Evolutionary conservation across 768 basidiomycete species (phyloP).

Genomic region (Heimioporus sp.): DNA sequence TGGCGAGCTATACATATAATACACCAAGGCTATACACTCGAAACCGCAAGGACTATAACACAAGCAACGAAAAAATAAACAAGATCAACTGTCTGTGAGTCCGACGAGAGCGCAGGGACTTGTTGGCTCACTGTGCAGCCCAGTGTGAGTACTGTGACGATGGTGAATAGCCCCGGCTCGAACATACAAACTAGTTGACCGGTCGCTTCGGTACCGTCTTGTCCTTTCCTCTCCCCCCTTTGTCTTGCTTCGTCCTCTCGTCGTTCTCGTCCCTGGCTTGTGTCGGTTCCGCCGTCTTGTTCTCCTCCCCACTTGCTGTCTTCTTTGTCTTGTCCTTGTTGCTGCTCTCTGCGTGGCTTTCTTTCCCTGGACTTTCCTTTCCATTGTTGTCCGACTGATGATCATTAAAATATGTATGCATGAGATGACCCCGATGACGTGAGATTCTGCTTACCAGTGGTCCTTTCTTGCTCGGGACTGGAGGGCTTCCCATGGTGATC

Average conservation of each 20-base stretch:
- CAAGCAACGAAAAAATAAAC: constrained; percentile 10
- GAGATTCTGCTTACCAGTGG: constrained; percentile 7
- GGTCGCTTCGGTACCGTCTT: not conserved
- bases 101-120: not conserved
- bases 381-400: not conserved
- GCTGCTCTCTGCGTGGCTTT: not conserved
- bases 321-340: not conserved
- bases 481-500: constrained; percentile 7
- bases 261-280: not conserved
- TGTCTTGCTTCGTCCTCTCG: not conserved
- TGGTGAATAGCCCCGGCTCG: not conserved
- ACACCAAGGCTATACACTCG: constrained; percentile 7
- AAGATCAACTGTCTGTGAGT: not conserved
- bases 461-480: constrained; percentile 2
- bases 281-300: not conserved
- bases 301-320: not conserved
- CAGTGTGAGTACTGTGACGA: not conserved
- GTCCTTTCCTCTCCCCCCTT: not conserved
- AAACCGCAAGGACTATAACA: not conserved
- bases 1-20: not conserved
- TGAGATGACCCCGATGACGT: not conserved
- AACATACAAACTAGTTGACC: constrained; percentile 3
- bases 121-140: constrained; percentile 1
- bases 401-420: not conserved
- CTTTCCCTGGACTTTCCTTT: not conserved